These are phyloP conservation scores for Leishmania arabica DNA, from an alignment of 208 protist genomes.

Conservation along the genomic window DNA sequence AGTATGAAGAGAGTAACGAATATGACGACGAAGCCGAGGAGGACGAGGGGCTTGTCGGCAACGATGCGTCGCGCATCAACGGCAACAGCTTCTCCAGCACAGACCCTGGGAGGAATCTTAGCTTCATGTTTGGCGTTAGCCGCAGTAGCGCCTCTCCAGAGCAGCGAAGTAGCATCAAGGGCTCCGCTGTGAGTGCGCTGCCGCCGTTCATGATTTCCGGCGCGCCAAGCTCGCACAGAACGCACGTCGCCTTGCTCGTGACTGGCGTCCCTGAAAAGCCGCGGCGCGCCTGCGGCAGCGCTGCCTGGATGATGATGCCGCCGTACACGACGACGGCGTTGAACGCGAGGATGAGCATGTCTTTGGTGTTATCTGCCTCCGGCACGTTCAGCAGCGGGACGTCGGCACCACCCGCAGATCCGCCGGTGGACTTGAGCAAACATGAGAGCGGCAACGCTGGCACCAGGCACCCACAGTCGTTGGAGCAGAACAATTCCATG, in stretches of 20 bases:
- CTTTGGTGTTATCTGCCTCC: slow-evolving; percentile 12
- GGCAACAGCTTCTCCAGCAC: background rate
- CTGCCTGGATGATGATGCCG: background rate
- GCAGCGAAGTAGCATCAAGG: background rate
- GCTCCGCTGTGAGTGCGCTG: slow-evolving; percentile 11
- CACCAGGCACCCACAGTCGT: background rate
- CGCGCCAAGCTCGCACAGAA: background rate
- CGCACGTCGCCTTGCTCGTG: background rate
- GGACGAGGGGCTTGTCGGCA: background rate
- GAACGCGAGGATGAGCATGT: slow-evolving; percentile 11
- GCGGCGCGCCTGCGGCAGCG: background rate
- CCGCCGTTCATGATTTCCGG: slow-evolving; percentile 1
- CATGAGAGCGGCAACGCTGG: background rate
- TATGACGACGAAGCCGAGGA: background rate
- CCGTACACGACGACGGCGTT: background rate
- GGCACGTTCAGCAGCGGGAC: slow-evolving; percentile 12
- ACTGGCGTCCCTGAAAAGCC: background rate
- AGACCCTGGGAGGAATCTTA: background rate
- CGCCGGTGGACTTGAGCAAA: too few relatives aligned
- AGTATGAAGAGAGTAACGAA: background rate
- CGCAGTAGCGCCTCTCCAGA: background rate
- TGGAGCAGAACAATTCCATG: slow-evolving; percentile 1
- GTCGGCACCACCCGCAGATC: background rate
- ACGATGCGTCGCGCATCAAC: background rate
- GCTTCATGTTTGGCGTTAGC: background rate